Conservation (phyloP, 2,329 filamentous ascomycete genomes). For the Aspergillus ochraceus region DNA sequence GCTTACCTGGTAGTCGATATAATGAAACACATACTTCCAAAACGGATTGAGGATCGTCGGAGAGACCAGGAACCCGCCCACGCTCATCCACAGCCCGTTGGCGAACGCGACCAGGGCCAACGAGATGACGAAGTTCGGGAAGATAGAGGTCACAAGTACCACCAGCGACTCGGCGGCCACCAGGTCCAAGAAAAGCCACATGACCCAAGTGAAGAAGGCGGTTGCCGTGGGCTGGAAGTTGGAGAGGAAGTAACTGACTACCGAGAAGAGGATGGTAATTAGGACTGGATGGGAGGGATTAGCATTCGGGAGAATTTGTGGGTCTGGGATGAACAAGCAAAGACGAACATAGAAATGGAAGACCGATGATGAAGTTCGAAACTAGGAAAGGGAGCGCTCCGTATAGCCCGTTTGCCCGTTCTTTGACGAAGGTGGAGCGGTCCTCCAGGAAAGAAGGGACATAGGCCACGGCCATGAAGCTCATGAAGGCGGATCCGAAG, state of each 20-base stretch:
- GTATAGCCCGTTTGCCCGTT: conserved; percentile 79
- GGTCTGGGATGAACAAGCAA: neutral
- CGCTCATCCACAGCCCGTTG: conserved; percentile 88
- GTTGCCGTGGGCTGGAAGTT: conserved; percentile 67
- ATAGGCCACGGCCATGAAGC: conserved; percentile 81
- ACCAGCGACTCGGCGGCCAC: conserved; percentile 80
- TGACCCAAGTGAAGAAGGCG: conserved; percentile 74
- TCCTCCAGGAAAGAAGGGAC: conserved; percentile 83
- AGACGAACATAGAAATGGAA: conserved; percentile 69
- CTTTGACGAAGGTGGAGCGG: conserved; percentile 69
- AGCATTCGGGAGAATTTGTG: neutral
- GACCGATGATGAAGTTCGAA: conserved; percentile 77
- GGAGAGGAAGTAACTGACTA: conserved; percentile 76
- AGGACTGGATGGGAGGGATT: conserved; percentile 50
- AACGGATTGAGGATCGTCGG: conserved; percentile 74
- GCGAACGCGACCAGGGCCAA: conserved; percentile 80
- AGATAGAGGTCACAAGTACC: conserved; percentile 69
- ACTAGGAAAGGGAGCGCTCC: conserved; percentile 70
- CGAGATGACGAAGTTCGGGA: conserved; percentile 77
- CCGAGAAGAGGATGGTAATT: conserved; percentile 72
- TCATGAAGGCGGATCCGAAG: conserved; percentile 74
- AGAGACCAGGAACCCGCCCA: conserved; percentile 78
- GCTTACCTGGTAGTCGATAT: conserved; percentile 75
- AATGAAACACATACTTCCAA: conserved; percentile 84
- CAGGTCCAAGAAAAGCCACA: conserved; percentile 85